phyloP scores from a whole-genome alignment of 495 filamentous ascomycete species.

The Neurospora sp. region DNA sequence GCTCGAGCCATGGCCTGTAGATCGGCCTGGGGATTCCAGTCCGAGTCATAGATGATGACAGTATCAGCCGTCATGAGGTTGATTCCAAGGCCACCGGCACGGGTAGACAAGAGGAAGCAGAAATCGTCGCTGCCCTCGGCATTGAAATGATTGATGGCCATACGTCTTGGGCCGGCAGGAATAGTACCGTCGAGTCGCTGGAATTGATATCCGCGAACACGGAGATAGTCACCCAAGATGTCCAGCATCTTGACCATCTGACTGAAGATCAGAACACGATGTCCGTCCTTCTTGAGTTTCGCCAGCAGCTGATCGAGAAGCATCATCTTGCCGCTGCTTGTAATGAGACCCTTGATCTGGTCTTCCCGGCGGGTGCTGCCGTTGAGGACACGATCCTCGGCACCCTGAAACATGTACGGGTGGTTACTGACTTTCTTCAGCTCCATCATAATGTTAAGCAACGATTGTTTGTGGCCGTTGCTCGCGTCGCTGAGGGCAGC shows the following conservation, averaged over 20 bases:
- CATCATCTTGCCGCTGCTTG: slow-evolving; percentile 99
- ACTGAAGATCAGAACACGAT: slow-evolving; percentile 95
- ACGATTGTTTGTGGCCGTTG: slow-evolving; percentile 79
- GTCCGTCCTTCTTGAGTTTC: slow-evolving; percentile 82
- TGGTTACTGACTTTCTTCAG: slow-evolving; percentile 98
- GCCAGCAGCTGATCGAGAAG: slow-evolving; percentile 84
- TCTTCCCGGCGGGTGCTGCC: slow-evolving; percentile 74
- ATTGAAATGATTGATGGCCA: slow-evolving; percentile 98
- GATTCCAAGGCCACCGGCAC: slow-evolving; percentile 93
- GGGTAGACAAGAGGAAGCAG: slow-evolving; percentile 88
- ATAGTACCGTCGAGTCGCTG: slow-evolving; percentile 95
- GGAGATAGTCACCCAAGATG: slow-evolving; percentile 85
- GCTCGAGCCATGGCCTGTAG: slow-evolving; percentile 97
- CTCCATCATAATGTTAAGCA: slow-evolving; percentile 99
- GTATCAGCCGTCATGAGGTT: slow-evolving; percentile 99
- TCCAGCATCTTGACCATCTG: slow-evolving; percentile 99
- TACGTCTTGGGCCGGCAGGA: slow-evolving; percentile 65
- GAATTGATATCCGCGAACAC: slow-evolving; percentile 78
- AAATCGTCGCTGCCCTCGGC: slow-evolving; percentile 89
- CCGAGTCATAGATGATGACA: slow-evolving; percentile 94
- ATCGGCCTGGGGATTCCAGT: slow-evolving; percentile 99
- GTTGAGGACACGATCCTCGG: slow-evolving; percentile 75
- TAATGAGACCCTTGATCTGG: slow-evolving; percentile 78
- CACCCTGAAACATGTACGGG: slow-evolving; percentile 91
- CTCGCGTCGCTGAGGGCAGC: slow-evolving; percentile 83